These are phyloP conservation scores for Neofusicoccum ribis DNA, from an alignment of 2,329 filamentous ascomycete genomes.

Conservation along the genomic window DNA sequence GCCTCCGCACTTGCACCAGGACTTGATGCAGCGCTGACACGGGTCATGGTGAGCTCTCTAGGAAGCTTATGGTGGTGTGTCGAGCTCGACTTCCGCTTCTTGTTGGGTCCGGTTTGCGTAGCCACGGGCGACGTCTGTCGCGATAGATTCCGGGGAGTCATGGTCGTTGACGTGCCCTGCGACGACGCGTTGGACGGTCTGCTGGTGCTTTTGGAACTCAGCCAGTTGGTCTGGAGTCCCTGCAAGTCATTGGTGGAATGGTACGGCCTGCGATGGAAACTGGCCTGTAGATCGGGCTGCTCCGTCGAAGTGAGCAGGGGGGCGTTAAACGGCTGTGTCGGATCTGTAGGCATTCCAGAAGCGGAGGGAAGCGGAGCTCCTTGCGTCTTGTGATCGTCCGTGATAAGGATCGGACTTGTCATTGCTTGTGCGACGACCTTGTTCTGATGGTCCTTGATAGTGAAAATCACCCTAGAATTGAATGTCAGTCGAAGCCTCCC, in stretches of 20 bases:
- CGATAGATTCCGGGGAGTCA: conserved; percentile 65
- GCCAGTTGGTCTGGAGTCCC: conserved; percentile 44
- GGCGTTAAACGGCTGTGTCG: conserved; percentile 22
- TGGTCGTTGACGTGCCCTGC: conserved; percentile 46
- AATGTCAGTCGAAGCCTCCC: background rate
- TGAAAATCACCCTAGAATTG: conserved; percentile 72
- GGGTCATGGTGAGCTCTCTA: conserved; percentile 77
- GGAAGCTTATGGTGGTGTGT: conserved; percentile 60
- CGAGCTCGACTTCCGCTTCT: conserved; percentile 78
- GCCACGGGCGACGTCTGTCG: conserved; percentile 71
- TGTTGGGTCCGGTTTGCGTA: conserved; percentile 63
- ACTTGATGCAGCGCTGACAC: conserved; percentile 60
- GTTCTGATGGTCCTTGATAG: conserved; percentile 76
- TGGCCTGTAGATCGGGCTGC: conserved; percentile 25
- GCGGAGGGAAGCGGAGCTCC: conserved; percentile 31
- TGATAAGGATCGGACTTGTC: conserved; percentile 89
- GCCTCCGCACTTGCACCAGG: background rate
- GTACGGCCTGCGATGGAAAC: conserved; percentile 53
- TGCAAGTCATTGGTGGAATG: conserved; percentile 66
- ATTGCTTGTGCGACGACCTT: conserved; percentile 79
- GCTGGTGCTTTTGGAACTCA: background rate
- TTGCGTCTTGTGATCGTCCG: conserved; percentile 92
- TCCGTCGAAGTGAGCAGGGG: conserved; percentile 7
- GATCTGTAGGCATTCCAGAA: conserved; percentile 31
- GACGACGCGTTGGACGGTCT: conserved; percentile 23